Evolutionary conservation across 2,329 filamentous ascomycete genomes (phyloP).

Genomic region (Aspergillus sp.): DNA sequence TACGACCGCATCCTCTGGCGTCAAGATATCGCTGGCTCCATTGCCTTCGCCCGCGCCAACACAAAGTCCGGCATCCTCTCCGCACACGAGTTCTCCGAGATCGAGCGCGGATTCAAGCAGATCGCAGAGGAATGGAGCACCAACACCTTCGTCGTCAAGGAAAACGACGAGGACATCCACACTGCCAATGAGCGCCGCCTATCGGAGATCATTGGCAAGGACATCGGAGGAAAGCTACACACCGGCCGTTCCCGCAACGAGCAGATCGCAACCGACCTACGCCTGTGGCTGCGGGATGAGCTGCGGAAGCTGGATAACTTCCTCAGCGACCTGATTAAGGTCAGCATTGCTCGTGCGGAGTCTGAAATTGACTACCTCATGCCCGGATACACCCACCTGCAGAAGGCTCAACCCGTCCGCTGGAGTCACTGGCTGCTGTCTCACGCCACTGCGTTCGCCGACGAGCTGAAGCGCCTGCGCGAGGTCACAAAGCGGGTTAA

Average conservation of each 20-base stretch:
- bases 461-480: conserved; percentile 74
- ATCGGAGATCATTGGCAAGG: conserved; percentile 82
- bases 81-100: conserved; percentile 68
- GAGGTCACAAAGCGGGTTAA: conserved; percentile 76
- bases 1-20: conserved; percentile 77
- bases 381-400: conserved; percentile 86
- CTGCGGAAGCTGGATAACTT: conserved; percentile 68
- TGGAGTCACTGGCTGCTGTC: conserved; percentile 82
- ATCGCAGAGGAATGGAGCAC: conserved; percentile 49
- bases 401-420: conserved; percentile 76
- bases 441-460: conserved; percentile 68
- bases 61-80: conserved; percentile 72
- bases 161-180: conserved; percentile 60
- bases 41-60: conserved; percentile 81
- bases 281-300: conserved; percentile 79
- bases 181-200: conserved; percentile 71
- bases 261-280: conserved; percentile 87
- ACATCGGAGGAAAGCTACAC: conserved; percentile 84
- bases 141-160: conserved; percentile 36
- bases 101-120: conserved; percentile 68
- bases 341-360: conserved; percentile 69
- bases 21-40: conserved; percentile 76
- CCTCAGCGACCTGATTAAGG: conserved; percentile 68
- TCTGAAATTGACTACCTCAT: conserved; percentile 74
- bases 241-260: conserved; percentile 86